Conservation (phyloP, 75 land plant genomes). For the Pseudotsuga menziesii region DNA sequence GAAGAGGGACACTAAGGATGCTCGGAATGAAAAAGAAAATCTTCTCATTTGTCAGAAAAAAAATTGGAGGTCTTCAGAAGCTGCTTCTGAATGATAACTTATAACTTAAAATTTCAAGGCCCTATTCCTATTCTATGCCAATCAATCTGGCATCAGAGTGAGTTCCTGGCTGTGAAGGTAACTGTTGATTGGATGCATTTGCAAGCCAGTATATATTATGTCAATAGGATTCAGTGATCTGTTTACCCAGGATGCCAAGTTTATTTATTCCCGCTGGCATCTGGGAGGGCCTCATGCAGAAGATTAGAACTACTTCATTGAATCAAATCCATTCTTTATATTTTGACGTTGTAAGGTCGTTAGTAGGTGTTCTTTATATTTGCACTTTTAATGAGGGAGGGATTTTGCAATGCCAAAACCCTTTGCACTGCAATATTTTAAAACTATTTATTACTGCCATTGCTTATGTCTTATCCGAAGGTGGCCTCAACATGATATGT, state of each 20-base stretch:
- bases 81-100: not conserved
- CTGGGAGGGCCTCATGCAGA: not conserved
- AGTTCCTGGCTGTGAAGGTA: not conserved
- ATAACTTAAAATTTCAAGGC: conserved; percentile 1
- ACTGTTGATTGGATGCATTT: not conserved
- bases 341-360: not conserved
- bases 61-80: conserved; percentile 53
- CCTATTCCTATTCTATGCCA: not conserved
- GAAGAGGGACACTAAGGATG: conserved; percentile 43
- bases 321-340: conserved; percentile 7
- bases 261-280: conserved; percentile 4
- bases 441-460: not conserved
- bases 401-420: not conserved
- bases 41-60: conserved; percentile 72
- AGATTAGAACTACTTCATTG: not conserved
- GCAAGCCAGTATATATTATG: not conserved
- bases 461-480: not conserved
- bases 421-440: conserved; percentile 1
- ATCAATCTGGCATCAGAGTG: not conserved
- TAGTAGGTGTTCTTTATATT: conserved; percentile 5
- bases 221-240: conserved; percentile 1
- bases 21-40: conserved; percentile 45
- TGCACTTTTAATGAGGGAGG: not conserved
- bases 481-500: not conserved
- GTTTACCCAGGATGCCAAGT: not conserved